Base-by-base conservation (phyloP, 805 yeast species). In the Sugiyamaella smithiae region DNA sequence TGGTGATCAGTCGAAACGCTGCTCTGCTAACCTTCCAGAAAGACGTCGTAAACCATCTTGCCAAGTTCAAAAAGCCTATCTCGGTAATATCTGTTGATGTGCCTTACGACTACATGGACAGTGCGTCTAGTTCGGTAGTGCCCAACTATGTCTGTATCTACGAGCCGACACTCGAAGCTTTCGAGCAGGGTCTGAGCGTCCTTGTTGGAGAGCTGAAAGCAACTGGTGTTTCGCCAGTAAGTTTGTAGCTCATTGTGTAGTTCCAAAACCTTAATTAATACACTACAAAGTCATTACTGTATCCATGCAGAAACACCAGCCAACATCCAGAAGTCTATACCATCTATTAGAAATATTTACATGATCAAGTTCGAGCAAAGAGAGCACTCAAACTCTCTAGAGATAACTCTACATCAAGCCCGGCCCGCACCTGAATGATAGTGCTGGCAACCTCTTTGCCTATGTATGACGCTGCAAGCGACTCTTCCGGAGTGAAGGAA, bases 71-170 rank as follows among this genome's bases (percentile, higher is more conserved):
- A 20, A 78, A 77, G 56, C 82, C 82, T 7, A 62, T 79, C 58
- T 68, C 79, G 9, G 70, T 78, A 5, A 68, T 78, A 12, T 80
- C 83, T 12, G 76, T 81, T 0, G 73, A 76, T 51, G 74, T 80
- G 4, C 84, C 85, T 1, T 78, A 76, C 57, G 84, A 80, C 58
- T 78, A 78, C 55, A 20, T 53, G 42, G 24, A 40, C 9, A 71
- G 73, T 45, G 75, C 75, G 51, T 74, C 76, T 47, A 73, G 70
- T 47, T 70, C 71, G 37, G 12, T 31, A 11, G 72, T 78, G 22
- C 69, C 78, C 40, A 71, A 78, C 1, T 78, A 78, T 56, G 63
- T 79, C 43, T 78, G 82, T 54, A 76, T 80, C 47, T 79, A 74
- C 56, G 84, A 79, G 60, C 79, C 77, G 58, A 77, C 83, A 1